These are phyloP conservation scores for Celoporthe dispersa DNA, from an alignment of 2,329 filamentous ascomycete genomes.

Conservation along the genomic window DNA sequence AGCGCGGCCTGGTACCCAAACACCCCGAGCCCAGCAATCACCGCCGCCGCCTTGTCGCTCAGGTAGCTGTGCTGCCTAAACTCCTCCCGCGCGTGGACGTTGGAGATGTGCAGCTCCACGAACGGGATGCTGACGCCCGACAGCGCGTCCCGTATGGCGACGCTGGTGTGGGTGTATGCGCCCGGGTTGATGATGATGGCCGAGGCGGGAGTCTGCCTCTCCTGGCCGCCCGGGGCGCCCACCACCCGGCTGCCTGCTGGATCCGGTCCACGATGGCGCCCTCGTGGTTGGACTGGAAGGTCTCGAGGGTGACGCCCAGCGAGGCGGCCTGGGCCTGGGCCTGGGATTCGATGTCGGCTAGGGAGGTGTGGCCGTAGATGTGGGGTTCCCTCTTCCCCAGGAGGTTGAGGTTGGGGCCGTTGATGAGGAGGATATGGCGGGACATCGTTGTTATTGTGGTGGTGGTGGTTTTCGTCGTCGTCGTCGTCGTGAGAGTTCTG, in stretches of 20 bases:
- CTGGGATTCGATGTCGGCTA: constrained; percentile 61
- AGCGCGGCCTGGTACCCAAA: constrained; percentile 66
- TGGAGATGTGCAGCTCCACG: constrained; percentile 77
- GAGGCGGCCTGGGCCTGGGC: constrained; percentile 53
- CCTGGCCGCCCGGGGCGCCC: constrained; percentile 17
- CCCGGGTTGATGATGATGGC: constrained; percentile 78
- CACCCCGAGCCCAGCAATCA: constrained; percentile 71
- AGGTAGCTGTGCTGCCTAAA: constrained; percentile 74
- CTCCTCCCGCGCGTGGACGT: constrained; percentile 72
- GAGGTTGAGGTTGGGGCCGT: constrained; percentile 84
- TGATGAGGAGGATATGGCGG: constrained; percentile 69
- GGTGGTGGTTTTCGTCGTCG: not conserved
- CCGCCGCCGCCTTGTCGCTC: constrained; percentile 74
- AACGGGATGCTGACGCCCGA: constrained; percentile 72
- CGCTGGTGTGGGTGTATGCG: constrained; percentile 75
- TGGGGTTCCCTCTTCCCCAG: constrained; percentile 75
- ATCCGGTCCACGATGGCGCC: constrained; percentile 75
- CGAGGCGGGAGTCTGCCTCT: constrained; percentile 49
- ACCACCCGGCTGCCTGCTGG: constrained; percentile 61
- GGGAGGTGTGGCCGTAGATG: constrained; percentile 73
- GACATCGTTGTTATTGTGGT: constrained; percentile 37
- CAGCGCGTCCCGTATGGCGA: constrained; percentile 76
- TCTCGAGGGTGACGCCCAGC: constrained; percentile 54
- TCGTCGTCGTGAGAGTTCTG: not conserved
- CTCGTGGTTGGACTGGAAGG: constrained; percentile 80